Evolutionary conservation across 2,329 filamentous ascomycete genomes (phyloP).

Genomic region (Cladophialophora chaetospira): DNA sequence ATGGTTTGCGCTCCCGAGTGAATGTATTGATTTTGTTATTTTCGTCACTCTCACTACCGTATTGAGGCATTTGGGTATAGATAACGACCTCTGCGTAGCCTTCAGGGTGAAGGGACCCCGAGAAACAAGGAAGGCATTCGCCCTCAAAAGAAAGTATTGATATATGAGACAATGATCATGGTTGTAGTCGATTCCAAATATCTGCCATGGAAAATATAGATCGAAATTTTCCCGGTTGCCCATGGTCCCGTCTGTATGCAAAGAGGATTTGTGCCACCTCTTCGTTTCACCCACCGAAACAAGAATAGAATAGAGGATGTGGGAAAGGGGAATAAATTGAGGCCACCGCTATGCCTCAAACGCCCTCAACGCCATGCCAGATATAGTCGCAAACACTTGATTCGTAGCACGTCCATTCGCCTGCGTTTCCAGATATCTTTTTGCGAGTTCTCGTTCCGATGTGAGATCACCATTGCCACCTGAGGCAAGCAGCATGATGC

Average conservation of each 20-base stretch:
- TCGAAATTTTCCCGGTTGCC: not conserved
- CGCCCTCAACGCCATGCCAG: slow-evolving; percentile 32
- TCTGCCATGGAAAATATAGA: not conserved
- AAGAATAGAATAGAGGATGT: not conserved
- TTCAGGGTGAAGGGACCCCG: no score
- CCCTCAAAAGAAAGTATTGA: no score
- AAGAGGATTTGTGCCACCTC: slow-evolving; percentile 1
- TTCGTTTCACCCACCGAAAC: not conserved
- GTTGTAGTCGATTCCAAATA: no score
- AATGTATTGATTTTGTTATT: no score
- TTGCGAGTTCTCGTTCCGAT: slow-evolving; percentile 29
- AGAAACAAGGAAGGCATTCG: no score
- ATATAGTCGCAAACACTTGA: slow-evolving; percentile 29
- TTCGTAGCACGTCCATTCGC: slow-evolving; percentile 31
- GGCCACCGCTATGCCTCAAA: slow-evolving; percentile 16
- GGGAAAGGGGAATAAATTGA: not conserved
- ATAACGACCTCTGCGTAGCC: no score
- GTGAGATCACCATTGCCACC: slow-evolving; percentile 25
- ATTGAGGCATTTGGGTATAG: no score
- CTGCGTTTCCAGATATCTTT: slow-evolving; percentile 26
- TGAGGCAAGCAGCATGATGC: slow-evolving; percentile 52
- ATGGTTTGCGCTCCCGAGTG: no score
- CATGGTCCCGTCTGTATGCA: not conserved
- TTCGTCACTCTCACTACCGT: no score
- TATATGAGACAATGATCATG: no score